Base-by-base conservation (phyloP, 1,139 yeast genomes). In the Hemisphaericaspora xylanilytica region DNA sequence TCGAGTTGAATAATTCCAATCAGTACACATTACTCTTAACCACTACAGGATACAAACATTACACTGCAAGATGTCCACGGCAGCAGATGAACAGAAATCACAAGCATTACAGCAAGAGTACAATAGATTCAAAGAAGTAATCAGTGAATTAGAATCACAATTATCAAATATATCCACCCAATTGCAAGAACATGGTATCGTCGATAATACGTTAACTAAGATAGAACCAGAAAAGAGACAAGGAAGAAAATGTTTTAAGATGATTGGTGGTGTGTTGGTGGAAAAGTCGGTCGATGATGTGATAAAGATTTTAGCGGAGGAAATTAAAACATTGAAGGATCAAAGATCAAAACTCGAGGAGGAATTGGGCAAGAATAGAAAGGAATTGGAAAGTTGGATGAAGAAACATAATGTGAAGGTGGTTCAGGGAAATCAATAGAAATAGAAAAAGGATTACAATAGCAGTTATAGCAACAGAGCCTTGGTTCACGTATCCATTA, bases 221-320 rank as follows among this genome's bases (percentile, higher is more conserved):
- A 61, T 63, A 26, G 48, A 57, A 39, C 65, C 63, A 46, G 55
- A 60, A 53, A 45, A 73, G 60, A 32, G 80, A 76, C 36, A 51
- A 3, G 78, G 73, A 32, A 76, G 98, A 44, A 83, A 82, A 54
- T 89, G 97, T 55, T 90, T 81, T 65, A 80, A 95, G 56, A 88
- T 92, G 96, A 77, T 92, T 30, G 97, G 97, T 12, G 95, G 96
- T 4, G 96, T 92, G 1, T 70, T 94, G 35, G 86, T 90, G 18
- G 95, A 90, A 55, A 84, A 86, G 49, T 74, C 80, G 5, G 92
- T 89, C 3, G 81, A 75, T 26, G 89, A 87, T 35, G 95, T 90
- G 6, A 64, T 75, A 13, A 85, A 85, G 34, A 73, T 85, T 10
- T 67, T 94, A 40, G 71, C 75, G 42, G 70, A 75, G 17, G 95